Conservation (phyloP, 2,329 filamentous ascomycete genomes). For the Penicillium paneum region DNA sequence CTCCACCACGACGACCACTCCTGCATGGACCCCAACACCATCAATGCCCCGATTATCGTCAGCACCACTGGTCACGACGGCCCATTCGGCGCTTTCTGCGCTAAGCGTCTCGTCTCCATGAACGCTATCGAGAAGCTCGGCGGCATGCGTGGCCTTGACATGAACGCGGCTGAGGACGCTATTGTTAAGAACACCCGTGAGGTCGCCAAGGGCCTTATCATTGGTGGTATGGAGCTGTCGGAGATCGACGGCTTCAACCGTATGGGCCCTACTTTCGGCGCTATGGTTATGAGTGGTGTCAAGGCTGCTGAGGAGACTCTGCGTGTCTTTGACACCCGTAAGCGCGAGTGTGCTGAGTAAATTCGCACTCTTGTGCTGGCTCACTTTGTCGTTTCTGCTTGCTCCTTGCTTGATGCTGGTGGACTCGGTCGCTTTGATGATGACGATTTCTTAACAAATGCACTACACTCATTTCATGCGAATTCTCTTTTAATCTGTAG, state of each 20-base stretch:
- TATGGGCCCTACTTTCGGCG: constrained; percentile 86
- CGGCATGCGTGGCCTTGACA: constrained; percentile 90
- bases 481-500: neutral
- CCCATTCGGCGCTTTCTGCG: constrained; percentile 85
- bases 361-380: neutral
- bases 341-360: constrained; percentile 69
- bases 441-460: constrained; percentile 14
- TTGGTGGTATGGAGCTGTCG: constrained; percentile 91
- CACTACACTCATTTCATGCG: constrained; percentile 22
- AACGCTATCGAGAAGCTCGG: constrained; percentile 76
- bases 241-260: constrained; percentile 89
- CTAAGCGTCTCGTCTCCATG: constrained; percentile 90
- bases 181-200: constrained; percentile 91
- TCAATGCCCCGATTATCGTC: constrained; percentile 86
- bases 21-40: constrained; percentile 97
- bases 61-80: constrained; percentile 89
- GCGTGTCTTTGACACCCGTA: constrained; percentile 71
- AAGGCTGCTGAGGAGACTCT: constrained; percentile 88
- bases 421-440: constrained; percentile 6
- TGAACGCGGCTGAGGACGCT: constrained; percentile 86
- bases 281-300: constrained; percentile 82
- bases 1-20: constrained; percentile 86
- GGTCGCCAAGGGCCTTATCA: constrained; percentile 80
- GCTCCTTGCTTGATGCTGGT: neutral
- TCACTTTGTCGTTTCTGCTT: neutral